Evolutionary conservation across 495 filamentous ascomycete species (phyloP).

Genomic region (Penicillium bialowiezense): DNA sequence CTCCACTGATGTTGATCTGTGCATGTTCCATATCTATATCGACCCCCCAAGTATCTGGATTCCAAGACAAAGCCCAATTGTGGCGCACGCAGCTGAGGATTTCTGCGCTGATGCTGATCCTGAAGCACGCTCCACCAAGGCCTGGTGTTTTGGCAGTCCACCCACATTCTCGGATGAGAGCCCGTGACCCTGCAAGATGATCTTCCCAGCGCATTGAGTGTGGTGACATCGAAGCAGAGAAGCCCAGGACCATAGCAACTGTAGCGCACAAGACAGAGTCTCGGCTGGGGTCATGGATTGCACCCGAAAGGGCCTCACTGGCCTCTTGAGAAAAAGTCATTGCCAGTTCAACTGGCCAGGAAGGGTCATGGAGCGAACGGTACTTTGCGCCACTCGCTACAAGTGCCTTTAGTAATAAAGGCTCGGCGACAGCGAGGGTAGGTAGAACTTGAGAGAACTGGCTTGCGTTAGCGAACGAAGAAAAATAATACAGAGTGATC

Average conservation of each 20-base stretch:
- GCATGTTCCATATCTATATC: conserved; percentile 70
- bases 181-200: conserved; percentile 82
- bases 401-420: conserved; percentile 90
- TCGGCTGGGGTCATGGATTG: conserved; percentile 75
- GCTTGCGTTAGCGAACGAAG: conserved; percentile 10
- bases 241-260: conserved; percentile 82
- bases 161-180: conserved; percentile 84
- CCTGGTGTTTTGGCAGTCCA: conserved; percentile 82
- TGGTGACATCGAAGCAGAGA: conserved; percentile 89
- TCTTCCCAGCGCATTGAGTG: conserved; percentile 72
- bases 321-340: conserved; percentile 80
- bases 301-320: conserved; percentile 66
- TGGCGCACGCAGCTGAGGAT: conserved; percentile 81
- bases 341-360: conserved; percentile 73
- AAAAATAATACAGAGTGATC: neutral
- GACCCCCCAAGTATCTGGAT: conserved; percentile 88
- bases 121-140: conserved; percentile 88
- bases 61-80: conserved; percentile 86
- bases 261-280: conserved; percentile 86
- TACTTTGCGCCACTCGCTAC: conserved; percentile 87
- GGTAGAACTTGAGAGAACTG: conserved; percentile 80
- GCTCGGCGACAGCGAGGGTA: conserved; percentile 74
- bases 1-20: conserved; percentile 37
- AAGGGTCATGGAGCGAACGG: conserved; percentile 65
- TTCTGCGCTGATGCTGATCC: conserved; percentile 90